These are phyloP conservation scores for Gonapodya sp. DNA, from an alignment of 192 early-diverging fungal genomes.

Conservation along the genomic window DNA sequence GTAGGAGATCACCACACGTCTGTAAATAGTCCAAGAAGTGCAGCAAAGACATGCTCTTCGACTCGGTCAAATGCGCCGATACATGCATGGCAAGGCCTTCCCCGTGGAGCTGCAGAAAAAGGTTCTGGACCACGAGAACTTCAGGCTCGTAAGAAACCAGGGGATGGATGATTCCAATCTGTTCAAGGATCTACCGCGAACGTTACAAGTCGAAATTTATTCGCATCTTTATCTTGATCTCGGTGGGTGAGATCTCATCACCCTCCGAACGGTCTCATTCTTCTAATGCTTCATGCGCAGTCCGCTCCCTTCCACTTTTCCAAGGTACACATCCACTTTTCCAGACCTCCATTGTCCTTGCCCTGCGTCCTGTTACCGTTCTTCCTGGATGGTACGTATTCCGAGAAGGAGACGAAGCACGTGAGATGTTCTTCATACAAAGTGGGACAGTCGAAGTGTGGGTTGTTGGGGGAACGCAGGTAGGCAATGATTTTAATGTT, in stretches of 20 bases:
- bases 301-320: conserved; percentile 16
- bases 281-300: not conserved
- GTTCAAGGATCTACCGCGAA: conserved; percentile 15
- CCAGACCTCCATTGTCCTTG: conserved; percentile 7
- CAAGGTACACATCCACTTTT: conserved; percentile 14
- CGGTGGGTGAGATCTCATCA: not conserved
- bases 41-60: not conserved
- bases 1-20: not conserved
- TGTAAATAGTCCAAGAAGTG: conserved; percentile 11
- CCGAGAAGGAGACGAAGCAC: conserved; percentile 15
- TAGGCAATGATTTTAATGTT: not conserved
- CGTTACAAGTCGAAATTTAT: conserved; percentile 13
- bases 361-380: conserved; percentile 12
- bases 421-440: conserved; percentile 19
- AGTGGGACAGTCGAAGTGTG: conserved; percentile 13
- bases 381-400: conserved; percentile 16
- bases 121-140: conserved; percentile 15
- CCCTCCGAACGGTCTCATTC: not conserved
- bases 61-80: not conserved
- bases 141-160: conserved; percentile 11
- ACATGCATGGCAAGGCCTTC: not conserved
- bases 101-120: conserved; percentile 11
- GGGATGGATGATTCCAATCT: conserved; percentile 20
- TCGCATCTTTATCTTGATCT: conserved; percentile 20
- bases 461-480: not conserved